Evolutionary conservation across 352 stramenopile species (phyloP).

Genomic region (Chrysophaeum taylorii): DNA sequence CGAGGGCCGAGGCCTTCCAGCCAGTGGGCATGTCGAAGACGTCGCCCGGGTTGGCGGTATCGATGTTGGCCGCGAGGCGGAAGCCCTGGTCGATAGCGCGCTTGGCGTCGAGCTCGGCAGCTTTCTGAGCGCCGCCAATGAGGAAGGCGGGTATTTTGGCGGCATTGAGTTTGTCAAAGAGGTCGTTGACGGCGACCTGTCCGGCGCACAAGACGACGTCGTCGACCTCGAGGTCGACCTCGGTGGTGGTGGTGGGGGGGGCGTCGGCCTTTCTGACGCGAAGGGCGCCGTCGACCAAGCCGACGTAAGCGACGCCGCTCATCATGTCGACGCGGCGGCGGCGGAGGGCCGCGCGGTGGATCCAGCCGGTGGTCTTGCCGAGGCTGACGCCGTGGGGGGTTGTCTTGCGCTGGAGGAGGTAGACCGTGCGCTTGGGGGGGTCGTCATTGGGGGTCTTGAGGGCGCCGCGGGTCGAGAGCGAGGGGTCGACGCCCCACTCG

Average conservation of each 20-base stretch:
- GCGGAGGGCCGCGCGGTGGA: constrained; percentile 81
- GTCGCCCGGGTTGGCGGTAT: constrained; percentile 20
- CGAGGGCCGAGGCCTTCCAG: constrained; percentile 11
- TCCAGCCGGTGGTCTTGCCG: constrained; percentile 92
- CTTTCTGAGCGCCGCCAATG: constrained; percentile 86
- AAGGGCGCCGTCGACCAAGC: constrained; percentile 81
- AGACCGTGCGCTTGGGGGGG: constrained; percentile 60
- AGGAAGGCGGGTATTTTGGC: constrained; percentile 49
- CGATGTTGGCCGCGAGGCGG: constrained; percentile 31
- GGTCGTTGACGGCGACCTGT: constrained; percentile 72
- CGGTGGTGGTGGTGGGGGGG: constrained; percentile 42
- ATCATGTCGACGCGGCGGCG: constrained; percentile 82
- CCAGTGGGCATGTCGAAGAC: constrained; percentile 22
- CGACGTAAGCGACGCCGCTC: constrained; percentile 77
- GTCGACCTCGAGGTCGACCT: constrained; percentile 77
- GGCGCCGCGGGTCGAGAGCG: constrained; percentile 1
- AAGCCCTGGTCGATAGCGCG: constrained; percentile 90
- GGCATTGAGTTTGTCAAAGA: constrained; percentile 46
- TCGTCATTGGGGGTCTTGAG: constrained; percentile 31
- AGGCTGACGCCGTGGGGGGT: constrained; percentile 46
- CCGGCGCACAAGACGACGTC: constrained; percentile 90
- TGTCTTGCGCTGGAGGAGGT: constrained; percentile 84
- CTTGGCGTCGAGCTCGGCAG: constrained; percentile 90
- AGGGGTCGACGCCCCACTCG: constrained; percentile 24
- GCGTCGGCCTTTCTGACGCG: constrained; percentile 73